Base-by-base conservation (phyloP, 805 yeast species). In the Ogataea nitratoaversa region DNA sequence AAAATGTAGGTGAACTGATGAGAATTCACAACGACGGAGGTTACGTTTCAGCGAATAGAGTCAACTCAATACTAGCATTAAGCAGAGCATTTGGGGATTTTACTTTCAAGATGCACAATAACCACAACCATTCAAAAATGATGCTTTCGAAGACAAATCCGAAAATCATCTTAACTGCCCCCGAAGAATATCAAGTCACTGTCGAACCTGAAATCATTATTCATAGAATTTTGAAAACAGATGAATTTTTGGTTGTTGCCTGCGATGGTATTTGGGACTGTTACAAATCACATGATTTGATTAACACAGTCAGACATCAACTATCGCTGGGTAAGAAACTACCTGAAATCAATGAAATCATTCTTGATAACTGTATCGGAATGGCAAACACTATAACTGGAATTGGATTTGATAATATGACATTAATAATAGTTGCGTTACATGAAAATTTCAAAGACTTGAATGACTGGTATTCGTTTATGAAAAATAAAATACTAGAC, bases 211-310 rank as follows among this genome's bases (percentile, higher is more conserved):
- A 84, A 51, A 74, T 83, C 2, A 66, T 84, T 29, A 66, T 71
- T 44, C 88, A 82, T 54, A 65, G 68, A 48, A 33, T 55, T 5
- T 59, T 70, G 17, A 49, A 50, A 1, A 56, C 60, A 16, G 88
- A 84, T 52, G 91, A 84, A 57, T 84, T 84, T 57, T 55, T 84
- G 17, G 72, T 84, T 2, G 60, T 84, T 39, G 91, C 88, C 1
- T 84, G 95, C 62, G 95, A 84, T 62, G 95, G 95, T 32, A 79
- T 84, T 34, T 84, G 90, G 91, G 93, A 84, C 59, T 72, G 78
- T 28, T 75, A 73, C 52, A 77, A 75, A 43, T 79, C 81, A 47
- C 70, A 67, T 32, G 76, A 78, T 38, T 54, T 84, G 38, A 63
- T 79, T 2, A 59, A 66, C 18, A 59, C 75, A 27, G 74, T 84